Evolutionary conservation across 495 filamentous ascomycete species (phyloP), one percentile per base, ranked within the genome.

Genomic region (Aspergillus egyptiacus): DNA sequence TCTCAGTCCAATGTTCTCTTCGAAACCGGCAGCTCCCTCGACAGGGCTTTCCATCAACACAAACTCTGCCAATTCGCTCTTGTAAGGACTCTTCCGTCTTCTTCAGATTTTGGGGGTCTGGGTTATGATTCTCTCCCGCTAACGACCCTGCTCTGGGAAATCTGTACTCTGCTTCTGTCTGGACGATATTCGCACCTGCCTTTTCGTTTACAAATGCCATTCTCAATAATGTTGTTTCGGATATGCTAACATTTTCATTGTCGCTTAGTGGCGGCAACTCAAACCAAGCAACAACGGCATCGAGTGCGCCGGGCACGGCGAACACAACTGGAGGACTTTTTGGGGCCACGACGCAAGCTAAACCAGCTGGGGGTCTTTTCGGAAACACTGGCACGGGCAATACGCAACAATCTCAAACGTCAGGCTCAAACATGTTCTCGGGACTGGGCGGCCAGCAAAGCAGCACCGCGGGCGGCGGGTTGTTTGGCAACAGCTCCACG

Each of bases 31-130:
- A 19, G 53, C 60, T 20, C 60, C 66, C 23, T 53, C 67, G 11
- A 32, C 66, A 15, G 83, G 80, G 46, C 72, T 91, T 46, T 86
- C 80, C 48, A 86, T 93, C 61, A 91, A 88, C 62, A 93, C 87
- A n/a, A 78, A 70, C 35, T 74, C 81, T 28, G 79, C 84, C 46
- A 87, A 84, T 67, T 74, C 85, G 31, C 75, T 87, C 60, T 89
- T 83, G 81, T 85, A 64, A 79, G 80, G 18, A 31, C 11, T 3
- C 22, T 41, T 5, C 19, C n/a, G 1, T 17, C 18, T 28, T 36
- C 11, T 13, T 18, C 9, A 45, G 10, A 38, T 22, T 24, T 13
- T n/a, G n/a, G n/a, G n/a, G n/a, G n/a, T n/a, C n/a, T n/a, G n/a
- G n/a, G n/a, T n/a, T n/a, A n/a, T n/a, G n/a, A n/a, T n/a, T n/a